Conservation (phyloP, 78 protist species). For the Protostelium mycophagum region DNA sequence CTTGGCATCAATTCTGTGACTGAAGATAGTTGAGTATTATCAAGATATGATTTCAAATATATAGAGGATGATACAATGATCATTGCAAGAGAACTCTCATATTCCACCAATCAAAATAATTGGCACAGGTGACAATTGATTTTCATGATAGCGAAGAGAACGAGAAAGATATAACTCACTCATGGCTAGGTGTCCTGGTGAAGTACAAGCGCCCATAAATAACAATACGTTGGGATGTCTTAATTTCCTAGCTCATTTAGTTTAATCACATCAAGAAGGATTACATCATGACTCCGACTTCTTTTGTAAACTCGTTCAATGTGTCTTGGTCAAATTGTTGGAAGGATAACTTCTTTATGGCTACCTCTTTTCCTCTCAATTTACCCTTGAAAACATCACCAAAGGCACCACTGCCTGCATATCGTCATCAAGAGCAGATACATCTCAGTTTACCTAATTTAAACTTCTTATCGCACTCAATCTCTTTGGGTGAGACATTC, state of each 20-base stretch:
- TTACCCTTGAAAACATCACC: constrained; percentile 60
- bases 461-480: background rate
- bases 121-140: too few relatives aligned
- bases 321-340: constrained; percentile 39
- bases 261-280: background rate
- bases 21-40: constrained; percentile 3
- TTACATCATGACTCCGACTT: constrained; percentile 54
- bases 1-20: constrained; percentile 65
- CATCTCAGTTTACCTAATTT: background rate
- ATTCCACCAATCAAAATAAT: too few relatives aligned
- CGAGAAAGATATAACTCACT: too few relatives aligned
- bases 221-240: constrained; percentile 43
- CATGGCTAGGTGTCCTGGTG: constrained; percentile 31
- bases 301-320: constrained; percentile 56
- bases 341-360: constrained; percentile 58
- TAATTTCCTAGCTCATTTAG: too few relatives aligned
- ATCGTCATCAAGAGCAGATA: constrained; percentile 5
- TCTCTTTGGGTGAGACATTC: background rate
- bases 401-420: constrained; percentile 55
- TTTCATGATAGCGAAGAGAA: too few relatives aligned
- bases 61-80: too few relatives aligned
- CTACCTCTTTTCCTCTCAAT: constrained; percentile 63
- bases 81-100: too few relatives aligned
- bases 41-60: background rate
- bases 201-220: constrained; percentile 59